Conservation (phyloP, 768 basidiomycete species). For the Leucosporidium scottii region DNA sequence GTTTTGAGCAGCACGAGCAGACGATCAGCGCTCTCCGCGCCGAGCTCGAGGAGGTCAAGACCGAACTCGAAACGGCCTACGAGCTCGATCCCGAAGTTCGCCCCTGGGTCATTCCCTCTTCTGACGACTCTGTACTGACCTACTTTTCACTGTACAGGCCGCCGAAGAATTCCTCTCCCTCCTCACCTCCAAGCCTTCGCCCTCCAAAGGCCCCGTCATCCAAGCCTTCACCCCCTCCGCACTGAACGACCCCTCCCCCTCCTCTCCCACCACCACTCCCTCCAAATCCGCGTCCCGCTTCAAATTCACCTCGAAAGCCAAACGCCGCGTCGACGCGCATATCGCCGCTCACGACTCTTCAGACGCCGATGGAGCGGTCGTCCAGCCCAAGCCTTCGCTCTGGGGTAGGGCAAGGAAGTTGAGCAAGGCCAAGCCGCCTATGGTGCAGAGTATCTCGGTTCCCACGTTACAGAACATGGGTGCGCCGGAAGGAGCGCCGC, state of each 20-base stretch:
- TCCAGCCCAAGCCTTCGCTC: too few species aligned
- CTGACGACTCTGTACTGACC: background rate
- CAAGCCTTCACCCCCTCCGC: background rate
- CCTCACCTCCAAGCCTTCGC: conserved; percentile 10
- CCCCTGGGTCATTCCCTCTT: background rate
- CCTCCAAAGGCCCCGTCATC: background rate
- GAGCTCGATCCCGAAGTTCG: conserved; percentile 12
- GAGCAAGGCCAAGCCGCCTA: too few species aligned
- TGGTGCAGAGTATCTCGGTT: too few species aligned
- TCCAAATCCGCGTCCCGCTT: background rate
- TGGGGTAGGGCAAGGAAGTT: too few species aligned
- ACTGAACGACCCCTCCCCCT: conserved; percentile 12
- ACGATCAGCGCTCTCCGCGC: conserved; percentile 12
- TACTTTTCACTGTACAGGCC: background rate
- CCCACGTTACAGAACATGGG: too few species aligned
- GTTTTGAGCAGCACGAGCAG: conserved; percentile 9
- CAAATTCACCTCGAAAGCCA: background rate
- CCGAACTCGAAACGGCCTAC: conserved; percentile 15
- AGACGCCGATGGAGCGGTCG: too few species aligned
- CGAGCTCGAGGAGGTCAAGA: conserved; percentile 17
- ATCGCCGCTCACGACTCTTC: background rate
- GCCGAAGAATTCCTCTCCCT: conserved; percentile 15
- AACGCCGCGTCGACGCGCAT: conserved; percentile 16
- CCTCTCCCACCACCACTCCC: background rate
- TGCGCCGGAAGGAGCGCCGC: too few species aligned